Evolutionary conservation across 768 basidiomycete genomes (phyloP), one percentile per base, ranked within the genome.

Genomic region (Kwoniella botswanensis): DNA sequence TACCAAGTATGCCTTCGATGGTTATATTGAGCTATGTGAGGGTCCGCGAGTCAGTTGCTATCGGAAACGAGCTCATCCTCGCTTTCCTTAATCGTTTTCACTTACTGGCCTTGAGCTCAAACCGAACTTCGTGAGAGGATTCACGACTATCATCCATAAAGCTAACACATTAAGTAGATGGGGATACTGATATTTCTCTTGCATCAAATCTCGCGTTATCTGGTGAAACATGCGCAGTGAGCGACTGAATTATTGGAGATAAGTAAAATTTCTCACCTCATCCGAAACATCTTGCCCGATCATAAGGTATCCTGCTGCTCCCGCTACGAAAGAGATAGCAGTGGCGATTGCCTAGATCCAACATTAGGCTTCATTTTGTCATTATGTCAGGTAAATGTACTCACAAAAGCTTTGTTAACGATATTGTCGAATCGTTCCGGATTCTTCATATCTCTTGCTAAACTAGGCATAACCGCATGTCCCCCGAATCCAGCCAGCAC

Each of bases 401-500:
- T 84, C 76, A 92, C 91, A 81, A 95, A 98, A 43, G 95, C 92
- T 82, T 88, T 88, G 79, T 94, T 90, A 71, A 92, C 91, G 60
- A 80, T 67, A 63, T 82, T 84, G 81, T 91, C 88, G 82, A 95
- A 98, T 73, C 90, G 86, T 29, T 86, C 86, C 7, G 94, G 94
- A 74, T 94, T 89, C 70, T 80, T 79, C 95, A 98, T 97, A 83
- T 98, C 95, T 76, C 90, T 87, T 4, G 92, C 93, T 17, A 98
- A 83, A 22, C 91, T 92, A 21, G 95, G 95, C 60, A 98, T 91
- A 35, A 95, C 91, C 15, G 93, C 91, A 80, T 98, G 96, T 1
- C 94, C 94, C 2, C 93, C 89, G 77, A 96, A 95, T 89, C 94
- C 93, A 9, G 93, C 92, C 90, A 98, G 93, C 78, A 98, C 89